Evolutionary conservation across 352 stramenopile genomes (phyloP), one percentile per base, ranked within the genome.

Genomic region (Thraustochytrium striatum): DNA sequence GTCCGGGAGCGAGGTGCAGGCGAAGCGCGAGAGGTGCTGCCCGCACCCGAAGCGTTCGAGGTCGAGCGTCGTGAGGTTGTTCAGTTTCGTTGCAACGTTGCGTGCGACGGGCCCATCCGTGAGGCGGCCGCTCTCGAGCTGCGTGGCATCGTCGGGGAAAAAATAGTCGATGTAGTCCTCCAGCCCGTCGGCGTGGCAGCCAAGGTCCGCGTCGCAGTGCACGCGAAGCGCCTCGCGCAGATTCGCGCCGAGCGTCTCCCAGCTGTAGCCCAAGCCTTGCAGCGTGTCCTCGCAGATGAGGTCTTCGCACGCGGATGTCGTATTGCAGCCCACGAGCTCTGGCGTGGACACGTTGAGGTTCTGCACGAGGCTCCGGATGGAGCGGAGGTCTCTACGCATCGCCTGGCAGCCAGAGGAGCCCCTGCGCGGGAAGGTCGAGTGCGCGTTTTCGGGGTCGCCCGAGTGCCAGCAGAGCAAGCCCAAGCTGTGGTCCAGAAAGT

Each of bases 241-340:
- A 21, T 39, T 44, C 3, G 32, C 21, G 16, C 3, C 13, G 35
- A 75, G 28, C 39, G 43, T 3, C 41, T 75, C 47, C n/a, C 44
- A 61, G 11, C 32, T 68, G 44, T 52, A 44, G 11, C 32, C 65
- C 41, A 75, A 30, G 2, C 65, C 65, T n/a, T 61, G 65, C 16
- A 75, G 52, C 21, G 52, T 61, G 30, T 75, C 65, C 52, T 75
- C 41, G 50, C 65, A 75, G 11, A 75, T 50, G 30, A 75, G 52
- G 28, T 75, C 61, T 16, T 11, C 52, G 50, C 65, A 75, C n/a
- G 21, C 8, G 30, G 41, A 25, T 0, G 65, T 11, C 5, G 21
- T 44, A 5, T 16, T 35, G 25, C 65, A 75, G 8, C 65, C 65
- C 16, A 55, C 16, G 16, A 55, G 16, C 16, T 16, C 16, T 55